Percentiles rank a stretch among this genome's conserved stretches.
Evolutionary conservation across 2,329 filamentous ascomycete species (phyloP).

Genomic region (Curvularia verruculosa): DNA sequence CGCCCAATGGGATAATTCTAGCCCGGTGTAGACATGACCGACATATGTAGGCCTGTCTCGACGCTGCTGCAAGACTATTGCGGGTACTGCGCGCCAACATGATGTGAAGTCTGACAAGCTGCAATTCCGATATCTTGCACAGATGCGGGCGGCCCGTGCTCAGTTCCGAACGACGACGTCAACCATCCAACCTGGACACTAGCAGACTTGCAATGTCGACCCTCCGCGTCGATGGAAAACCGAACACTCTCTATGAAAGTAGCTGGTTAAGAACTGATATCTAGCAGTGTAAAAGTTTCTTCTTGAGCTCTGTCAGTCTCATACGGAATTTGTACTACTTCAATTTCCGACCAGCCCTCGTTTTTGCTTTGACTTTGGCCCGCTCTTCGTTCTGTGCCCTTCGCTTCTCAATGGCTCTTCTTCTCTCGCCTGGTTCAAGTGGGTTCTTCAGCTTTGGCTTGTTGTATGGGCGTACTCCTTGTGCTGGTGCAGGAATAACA

Average conservation of each 20-base stretch:
- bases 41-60: constrained; percentile 39
- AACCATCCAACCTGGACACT: constrained; percentile 3
- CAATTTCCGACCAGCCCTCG: not conserved
- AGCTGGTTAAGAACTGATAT: not conserved
- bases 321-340: not conserved
- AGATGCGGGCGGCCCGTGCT: constrained; percentile 34
- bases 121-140: constrained; percentile 22
- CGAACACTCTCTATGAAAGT: constrained; percentile 11
- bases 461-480: not conserved
- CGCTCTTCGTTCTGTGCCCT: constrained; percentile 2
- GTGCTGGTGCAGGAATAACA: constrained; percentile 2
- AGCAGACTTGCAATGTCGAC: not conserved
- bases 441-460: constrained; percentile 1
- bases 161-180: constrained; percentile 10
- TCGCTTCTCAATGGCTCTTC: constrained; percentile 4
- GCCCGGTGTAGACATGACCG: constrained; percentile 34
- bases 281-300: constrained; percentile 4
- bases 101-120: constrained; percentile 29
- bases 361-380: not conserved
- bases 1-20: constrained; percentile 25
- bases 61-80: constrained; percentile 26
- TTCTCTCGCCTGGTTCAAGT: not conserved
- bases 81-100: constrained; percentile 38
- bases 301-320: not conserved
- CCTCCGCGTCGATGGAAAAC: constrained; percentile 6